Percentiles rank a stretch among this genome's conserved stretches.
Evolutionary conservation across 108 stramenopile species (phyloP).

Genomic region (Nitzschia inconspicua): DNA sequence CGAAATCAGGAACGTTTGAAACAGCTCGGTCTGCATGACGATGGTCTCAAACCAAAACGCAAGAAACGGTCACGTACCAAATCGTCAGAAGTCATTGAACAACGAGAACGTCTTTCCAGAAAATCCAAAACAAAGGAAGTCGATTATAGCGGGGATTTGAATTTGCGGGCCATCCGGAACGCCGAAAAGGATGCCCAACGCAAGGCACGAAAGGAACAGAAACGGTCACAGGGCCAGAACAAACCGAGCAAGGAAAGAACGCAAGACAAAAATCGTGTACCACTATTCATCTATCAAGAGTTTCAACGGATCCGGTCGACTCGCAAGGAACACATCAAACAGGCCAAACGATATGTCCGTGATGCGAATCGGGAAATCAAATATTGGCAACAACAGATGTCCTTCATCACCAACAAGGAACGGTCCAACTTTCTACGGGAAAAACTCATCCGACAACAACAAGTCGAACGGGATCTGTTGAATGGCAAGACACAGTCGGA

Average conservation of each 20-base stretch:
- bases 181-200: background rate
- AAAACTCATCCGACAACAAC: background rate
- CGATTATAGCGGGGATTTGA: background rate
- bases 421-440: background rate
- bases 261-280: background rate
- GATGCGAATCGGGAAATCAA: slow-evolving; percentile 16
- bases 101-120: slow-evolving; percentile 6
- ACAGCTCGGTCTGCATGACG: slow-evolving; percentile 50
- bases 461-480: slow-evolving; percentile 15
- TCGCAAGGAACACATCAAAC: slow-evolving; percentile 18
- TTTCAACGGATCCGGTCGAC: slow-evolving; percentile 26
- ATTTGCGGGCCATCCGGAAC: background rate
- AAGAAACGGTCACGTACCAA: background rate
- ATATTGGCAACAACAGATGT: slow-evolving; percentile 15
- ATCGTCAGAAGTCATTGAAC: background rate
- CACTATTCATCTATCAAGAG: slow-evolving; percentile 33
- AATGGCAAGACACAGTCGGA: slow-evolving; percentile 21
- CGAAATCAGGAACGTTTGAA: slow-evolving; percentile 64
- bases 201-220: background rate
- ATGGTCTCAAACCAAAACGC: background rate
- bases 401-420: background rate
- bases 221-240: background rate
- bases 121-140: slow-evolving; percentile 8
- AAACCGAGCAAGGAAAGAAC: background rate
- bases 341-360: slow-evolving; percentile 4